phyloP scores from a whole-genome alignment of 495 filamentous ascomycete genomes.

The Penicillium turbatum region DNA sequence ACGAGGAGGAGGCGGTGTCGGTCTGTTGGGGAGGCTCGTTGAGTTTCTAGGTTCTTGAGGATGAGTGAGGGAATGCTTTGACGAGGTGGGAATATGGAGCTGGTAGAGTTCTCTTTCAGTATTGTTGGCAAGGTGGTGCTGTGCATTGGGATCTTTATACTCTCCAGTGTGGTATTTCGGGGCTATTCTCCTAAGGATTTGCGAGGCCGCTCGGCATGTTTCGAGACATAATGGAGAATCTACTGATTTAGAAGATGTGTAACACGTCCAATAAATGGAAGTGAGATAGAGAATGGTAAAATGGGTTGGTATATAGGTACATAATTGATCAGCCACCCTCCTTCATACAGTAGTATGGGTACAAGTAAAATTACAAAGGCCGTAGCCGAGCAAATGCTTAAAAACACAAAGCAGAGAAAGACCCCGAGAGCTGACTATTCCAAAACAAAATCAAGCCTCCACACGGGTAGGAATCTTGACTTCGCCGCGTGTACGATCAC shows the following conservation, averaged over 20 bases:
- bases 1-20: slow-evolving; percentile 19
- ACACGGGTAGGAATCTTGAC: slow-evolving; percentile 69
- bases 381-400: slow-evolving; percentile 3
- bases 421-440: not conserved
- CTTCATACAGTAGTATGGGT: slow-evolving; percentile 25
- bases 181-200: not conserved
- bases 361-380: slow-evolving; percentile 22
- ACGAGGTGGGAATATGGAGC: not conserved
- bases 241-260: not conserved
- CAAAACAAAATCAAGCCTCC: slow-evolving; percentile 31
- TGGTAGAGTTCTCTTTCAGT: not conserved
- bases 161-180: not conserved
- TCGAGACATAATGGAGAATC: not conserved
- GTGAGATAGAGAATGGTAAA: slow-evolving; percentile 9
- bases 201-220: not conserved
- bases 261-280: not conserved
- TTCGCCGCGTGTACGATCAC: slow-evolving; percentile 68
- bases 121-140: not conserved
- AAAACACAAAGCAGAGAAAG: slow-evolving; percentile 1
- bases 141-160: not conserved
- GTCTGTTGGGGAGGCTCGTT: slow-evolving; percentile 22
- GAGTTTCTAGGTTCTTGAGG: not conserved
- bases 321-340: slow-evolving; percentile 14
- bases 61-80: not conserved
- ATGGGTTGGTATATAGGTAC: slow-evolving; percentile 30